A percentile compares a stretch with the other conserved stretches of the same genome.
Conservation (phyloP, 2,329 filamentous ascomycete species). For the Scortechinia acanthostroma region DNA sequence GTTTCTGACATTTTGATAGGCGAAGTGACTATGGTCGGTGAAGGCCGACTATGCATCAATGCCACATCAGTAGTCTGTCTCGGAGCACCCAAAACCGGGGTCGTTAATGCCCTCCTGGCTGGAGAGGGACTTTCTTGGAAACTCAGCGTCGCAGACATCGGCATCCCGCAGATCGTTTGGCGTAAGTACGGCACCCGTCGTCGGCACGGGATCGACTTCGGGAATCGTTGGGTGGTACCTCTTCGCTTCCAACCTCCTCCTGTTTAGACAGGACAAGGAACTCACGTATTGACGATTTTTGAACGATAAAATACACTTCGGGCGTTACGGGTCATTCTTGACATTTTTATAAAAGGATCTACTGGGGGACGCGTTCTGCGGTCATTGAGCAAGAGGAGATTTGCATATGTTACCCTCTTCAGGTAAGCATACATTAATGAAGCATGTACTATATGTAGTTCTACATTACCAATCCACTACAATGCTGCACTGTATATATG, state of each 20-base stretch:
- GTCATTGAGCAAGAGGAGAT: too few relatives aligned
- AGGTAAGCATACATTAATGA: too few relatives aligned
- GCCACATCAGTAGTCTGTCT: slow-evolving; percentile 51
- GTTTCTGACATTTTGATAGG: slow-evolving; percentile 20
- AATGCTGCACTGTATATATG: too few relatives aligned
- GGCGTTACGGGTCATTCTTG: too few relatives aligned
- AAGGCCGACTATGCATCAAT: slow-evolving; percentile 43
- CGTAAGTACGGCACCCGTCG: slow-evolving; percentile 40
- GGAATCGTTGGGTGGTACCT: slow-evolving; percentile 47
- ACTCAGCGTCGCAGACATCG: slow-evolving; percentile 51
- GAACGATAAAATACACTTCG: too few relatives aligned
- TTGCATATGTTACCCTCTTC: too few relatives aligned
- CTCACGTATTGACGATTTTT: too few relatives aligned
- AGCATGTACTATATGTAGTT: too few relatives aligned
- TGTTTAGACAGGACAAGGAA: too few relatives aligned
- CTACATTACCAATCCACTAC: too few relatives aligned
- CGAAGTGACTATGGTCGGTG: slow-evolving; percentile 42
- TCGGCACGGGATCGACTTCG: slow-evolving; percentile 52
- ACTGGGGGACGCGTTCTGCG: too few relatives aligned
- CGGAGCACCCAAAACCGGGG: slow-evolving; percentile 47
- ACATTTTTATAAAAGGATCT: too few relatives aligned
- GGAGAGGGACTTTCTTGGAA: slow-evolving; percentile 39
- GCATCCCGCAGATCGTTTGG: slow-evolving; percentile 47
- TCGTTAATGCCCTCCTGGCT: slow-evolving; percentile 43
- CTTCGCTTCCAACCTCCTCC: slow-evolving; percentile 22